Evolutionary conservation across 2,329 filamentous ascomycete genomes (phyloP).

Genomic region (Juglanconis oblonga): DNA sequence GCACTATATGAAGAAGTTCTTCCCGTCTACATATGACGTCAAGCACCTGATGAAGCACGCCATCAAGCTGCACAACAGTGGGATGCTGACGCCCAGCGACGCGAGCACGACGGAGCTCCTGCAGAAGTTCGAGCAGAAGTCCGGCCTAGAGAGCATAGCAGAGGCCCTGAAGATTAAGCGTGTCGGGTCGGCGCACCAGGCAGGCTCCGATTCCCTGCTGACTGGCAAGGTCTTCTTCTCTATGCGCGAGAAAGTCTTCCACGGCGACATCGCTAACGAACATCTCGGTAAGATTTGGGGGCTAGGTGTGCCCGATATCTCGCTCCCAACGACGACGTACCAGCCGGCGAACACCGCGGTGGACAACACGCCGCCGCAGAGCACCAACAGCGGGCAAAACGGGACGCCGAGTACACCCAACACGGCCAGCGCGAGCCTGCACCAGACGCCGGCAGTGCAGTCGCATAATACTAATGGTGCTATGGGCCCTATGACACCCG

Average conservation of each 20-base stretch:
- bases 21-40: conserved; percentile 90
- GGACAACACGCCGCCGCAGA: conserved; percentile 39
- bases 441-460: conserved; percentile 46
- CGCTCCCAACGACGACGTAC: conserved; percentile 22
- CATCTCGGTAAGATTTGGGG: conserved; percentile 93
- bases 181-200: conserved; percentile 84
- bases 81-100: conserved; percentile 61
- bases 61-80: conserved; percentile 64
- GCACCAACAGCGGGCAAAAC: conserved; percentile 39
- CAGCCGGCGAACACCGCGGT: conserved; percentile 22
- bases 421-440: conserved; percentile 53
- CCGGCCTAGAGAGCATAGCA: conserved; percentile 87
- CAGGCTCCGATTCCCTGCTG: conserved; percentile 87
- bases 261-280: conserved; percentile 74
- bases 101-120: conserved; percentile 69
- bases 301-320: conserved; percentile 69
- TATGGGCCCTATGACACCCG: conserved; percentile 74
- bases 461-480: conserved; percentile 55
- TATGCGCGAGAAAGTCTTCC: conserved; percentile 84
- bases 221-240: conserved; percentile 96
- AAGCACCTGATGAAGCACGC: conserved; percentile 96
- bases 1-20: conserved; percentile 84
- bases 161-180: conserved; percentile 90
- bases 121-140: conserved; percentile 83
- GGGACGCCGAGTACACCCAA: conserved; percentile 59